Evolutionary conservation across 1,284 basidiomycete species (phyloP).

Genomic region (Ganoderma lingzhi): DNA sequence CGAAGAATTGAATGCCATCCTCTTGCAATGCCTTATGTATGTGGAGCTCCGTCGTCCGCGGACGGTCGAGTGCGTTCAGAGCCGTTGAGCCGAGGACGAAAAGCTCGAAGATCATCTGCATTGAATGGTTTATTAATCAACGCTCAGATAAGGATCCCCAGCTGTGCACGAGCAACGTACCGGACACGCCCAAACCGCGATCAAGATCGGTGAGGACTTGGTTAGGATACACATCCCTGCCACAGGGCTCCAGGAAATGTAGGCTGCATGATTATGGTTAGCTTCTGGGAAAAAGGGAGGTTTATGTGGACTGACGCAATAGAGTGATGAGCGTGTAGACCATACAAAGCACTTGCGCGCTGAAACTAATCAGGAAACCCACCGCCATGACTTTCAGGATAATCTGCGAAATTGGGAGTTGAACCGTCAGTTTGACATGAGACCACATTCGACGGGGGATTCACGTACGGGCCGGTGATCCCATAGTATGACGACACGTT

Average conservation of each 20-base stretch:
- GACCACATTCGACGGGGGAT: not conserved
- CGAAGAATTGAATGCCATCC: slow-evolving; percentile 42
- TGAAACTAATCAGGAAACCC: slow-evolving; percentile 38
- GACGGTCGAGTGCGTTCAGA: slow-evolving; percentile 42
- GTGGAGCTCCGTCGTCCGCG: slow-evolving; percentile 35
- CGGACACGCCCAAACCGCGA: slow-evolving; percentile 42
- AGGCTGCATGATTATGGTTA: slow-evolving; percentile 26
- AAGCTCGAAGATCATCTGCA: slow-evolving; percentile 41
- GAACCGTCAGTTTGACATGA: not conserved
- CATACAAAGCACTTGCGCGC: slow-evolving; percentile 38
- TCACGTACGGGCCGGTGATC: slow-evolving; percentile 38
- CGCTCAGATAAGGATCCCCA: not conserved
- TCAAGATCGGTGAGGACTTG: slow-evolving; percentile 28
- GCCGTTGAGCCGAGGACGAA: slow-evolving; percentile 39
- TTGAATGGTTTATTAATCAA: not conserved
- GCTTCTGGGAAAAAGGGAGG: not conserved
- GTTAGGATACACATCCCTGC: slow-evolving; percentile 40
- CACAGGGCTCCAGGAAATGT: slow-evolving; percentile 31
- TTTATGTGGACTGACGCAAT: slow-evolving; percentile 28
- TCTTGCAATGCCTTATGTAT: slow-evolving; percentile 39
- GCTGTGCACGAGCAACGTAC: slow-evolving; percentile 26
- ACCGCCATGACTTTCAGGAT: slow-evolving; percentile 37
- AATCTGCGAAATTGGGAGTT: slow-evolving; percentile 25
- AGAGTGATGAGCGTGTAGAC: slow-evolving; percentile 31
- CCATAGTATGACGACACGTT: slow-evolving; percentile 43